Evolutionary conservation across 345 rosid species (phyloP).

Genomic region (Litchi chinensis): DNA sequence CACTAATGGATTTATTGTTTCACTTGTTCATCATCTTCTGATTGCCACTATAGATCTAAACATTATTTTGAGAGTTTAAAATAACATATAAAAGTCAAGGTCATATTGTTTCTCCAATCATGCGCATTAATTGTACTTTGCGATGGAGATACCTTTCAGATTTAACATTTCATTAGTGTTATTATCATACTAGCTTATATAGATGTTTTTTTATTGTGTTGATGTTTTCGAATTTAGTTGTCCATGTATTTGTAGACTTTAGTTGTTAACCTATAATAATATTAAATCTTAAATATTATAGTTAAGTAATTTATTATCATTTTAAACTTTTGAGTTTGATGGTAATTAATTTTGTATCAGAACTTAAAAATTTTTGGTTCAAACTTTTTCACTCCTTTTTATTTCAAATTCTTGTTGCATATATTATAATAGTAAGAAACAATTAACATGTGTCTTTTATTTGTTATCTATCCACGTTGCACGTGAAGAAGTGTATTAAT

Average conservation of each 20-base stretch:
- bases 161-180: not conserved
- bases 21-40: not conserved
- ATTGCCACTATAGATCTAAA: not conserved
- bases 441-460: too few relatives aligned
- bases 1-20: not conserved
- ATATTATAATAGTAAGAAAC: too few relatives aligned
- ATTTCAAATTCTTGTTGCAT: too few relatives aligned
- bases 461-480: too few relatives aligned
- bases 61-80: not conserved
- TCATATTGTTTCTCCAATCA: not conserved
- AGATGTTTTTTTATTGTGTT: not conserved
- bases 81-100: too few relatives aligned
- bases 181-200: not conserved
- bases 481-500: too few relatives aligned
- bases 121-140: not conserved
- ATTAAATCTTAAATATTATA: too few relatives aligned
- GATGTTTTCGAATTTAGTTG: not conserved
- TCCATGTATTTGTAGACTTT: not conserved
- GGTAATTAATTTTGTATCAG: too few relatives aligned
- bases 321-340: too few relatives aligned
- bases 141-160: not conserved
- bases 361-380: too few relatives aligned
- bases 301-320: too few relatives aligned
- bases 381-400: too few relatives aligned
- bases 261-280: not conserved